Conservation (phyloP, 1,284 basidiomycete species). For the Polyporus tsugae region DNA sequence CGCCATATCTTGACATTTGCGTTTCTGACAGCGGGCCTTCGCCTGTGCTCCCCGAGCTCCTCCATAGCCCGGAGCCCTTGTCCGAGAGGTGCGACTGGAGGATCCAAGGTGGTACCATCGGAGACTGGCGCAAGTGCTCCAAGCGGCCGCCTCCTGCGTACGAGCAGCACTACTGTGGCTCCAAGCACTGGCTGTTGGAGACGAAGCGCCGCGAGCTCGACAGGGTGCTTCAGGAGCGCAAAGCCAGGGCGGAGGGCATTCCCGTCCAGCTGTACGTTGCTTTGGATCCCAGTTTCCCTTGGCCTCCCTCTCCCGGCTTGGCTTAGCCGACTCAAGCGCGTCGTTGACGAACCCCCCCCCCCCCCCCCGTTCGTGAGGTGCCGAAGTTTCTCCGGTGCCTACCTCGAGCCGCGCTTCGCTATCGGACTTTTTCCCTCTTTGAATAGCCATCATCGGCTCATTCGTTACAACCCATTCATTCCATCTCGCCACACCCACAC, state of each 20-base stretch:
- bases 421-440: background rate
- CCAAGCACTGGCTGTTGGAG: background rate
- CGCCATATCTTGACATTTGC: background rate
- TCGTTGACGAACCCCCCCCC: no score
- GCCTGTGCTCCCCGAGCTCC: background rate
- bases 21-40: background rate
- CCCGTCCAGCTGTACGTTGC: background rate
- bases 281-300: background rate
- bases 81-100: background rate
- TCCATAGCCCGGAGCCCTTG: background rate
- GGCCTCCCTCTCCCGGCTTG: background rate
- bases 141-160: background rate
- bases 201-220: background rate
- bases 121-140: slow-evolving; percentile 5
- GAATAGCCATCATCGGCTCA: background rate
- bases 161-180: background rate
- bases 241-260: background rate
- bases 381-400: no score
- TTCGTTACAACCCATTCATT: background rate
- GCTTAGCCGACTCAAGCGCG: background rate
- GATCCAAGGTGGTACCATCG: background rate
- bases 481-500: background rate
- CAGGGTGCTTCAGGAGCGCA: background rate
- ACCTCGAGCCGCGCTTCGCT: background rate
- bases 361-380: background rate